A percentile compares a stretch with the other conserved stretches of the same genome.
Evolutionary conservation across 2,329 filamentous ascomycete genomes (phyloP).

Genomic region (Annulohypoxylon truncatum): DNA sequence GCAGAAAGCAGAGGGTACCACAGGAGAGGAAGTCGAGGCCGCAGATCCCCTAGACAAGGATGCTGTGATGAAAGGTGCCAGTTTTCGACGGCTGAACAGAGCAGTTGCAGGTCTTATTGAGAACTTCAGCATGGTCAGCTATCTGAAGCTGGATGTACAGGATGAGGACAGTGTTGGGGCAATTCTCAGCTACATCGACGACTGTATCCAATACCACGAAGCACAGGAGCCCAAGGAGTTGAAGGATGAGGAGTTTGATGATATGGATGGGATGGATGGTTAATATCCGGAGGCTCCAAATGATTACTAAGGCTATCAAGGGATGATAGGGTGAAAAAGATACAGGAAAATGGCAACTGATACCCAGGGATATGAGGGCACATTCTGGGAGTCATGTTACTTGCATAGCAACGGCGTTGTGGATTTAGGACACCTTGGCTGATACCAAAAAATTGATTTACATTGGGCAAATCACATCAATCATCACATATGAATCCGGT

Average conservation of each 20-base stretch:
- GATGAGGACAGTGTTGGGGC: constrained; percentile 90
- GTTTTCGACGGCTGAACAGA: constrained; percentile 84
- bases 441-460: constrained; percentile 39
- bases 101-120: constrained; percentile 94
- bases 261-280: constrained; percentile 26
- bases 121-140: constrained; percentile 98
- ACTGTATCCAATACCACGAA: constrained; percentile 57
- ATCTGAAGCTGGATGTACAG: constrained; percentile 87
- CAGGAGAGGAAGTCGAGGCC: constrained; percentile 63
- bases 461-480: constrained; percentile 10
- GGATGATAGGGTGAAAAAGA: background rate
- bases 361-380: background rate
- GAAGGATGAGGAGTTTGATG: constrained; percentile 50
- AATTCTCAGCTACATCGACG: constrained; percentile 67
- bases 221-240: constrained; percentile 52
- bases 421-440: constrained; percentile 21
- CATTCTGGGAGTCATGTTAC: constrained; percentile 16
- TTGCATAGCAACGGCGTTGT: constrained; percentile 50
- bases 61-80: constrained; percentile 81
- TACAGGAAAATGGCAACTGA: background rate
- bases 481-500: background rate
- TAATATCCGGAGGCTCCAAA: background rate
- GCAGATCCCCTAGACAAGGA: constrained; percentile 73
- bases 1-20: constrained; percentile 53
- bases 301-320: background rate